Evolutionary conservation across 352 stramenopile genomes (phyloP).

Genomic region (Globisporangium irregulare): DNA sequence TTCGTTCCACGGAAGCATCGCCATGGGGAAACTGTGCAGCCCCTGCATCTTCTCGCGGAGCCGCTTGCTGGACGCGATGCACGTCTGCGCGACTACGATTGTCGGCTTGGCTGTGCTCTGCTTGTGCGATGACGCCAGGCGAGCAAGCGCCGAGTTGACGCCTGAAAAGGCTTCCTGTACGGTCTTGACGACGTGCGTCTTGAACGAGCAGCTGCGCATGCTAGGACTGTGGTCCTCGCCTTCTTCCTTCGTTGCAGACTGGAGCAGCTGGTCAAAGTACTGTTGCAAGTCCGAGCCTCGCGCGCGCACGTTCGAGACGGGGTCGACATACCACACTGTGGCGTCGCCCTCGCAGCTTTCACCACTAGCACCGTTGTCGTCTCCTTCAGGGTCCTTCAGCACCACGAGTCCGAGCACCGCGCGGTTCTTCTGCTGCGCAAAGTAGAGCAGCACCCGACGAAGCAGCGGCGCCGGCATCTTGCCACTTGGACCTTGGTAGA

Average conservation of each 20-base stretch:
- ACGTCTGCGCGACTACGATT: constrained; percentile 88
- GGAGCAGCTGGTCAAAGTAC: constrained; percentile 48
- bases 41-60: constrained; percentile 82
- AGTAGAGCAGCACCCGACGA: constrained; percentile 66
- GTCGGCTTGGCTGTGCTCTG: constrained; percentile 60
- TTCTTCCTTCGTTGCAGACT: constrained; percentile 23
- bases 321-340: constrained; percentile 67
- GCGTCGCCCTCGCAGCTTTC: constrained; percentile 38
- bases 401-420: constrained; percentile 54
- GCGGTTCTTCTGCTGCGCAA: constrained; percentile 65
- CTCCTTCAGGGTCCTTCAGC: constrained; percentile 35
- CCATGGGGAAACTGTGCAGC: constrained; percentile 92
- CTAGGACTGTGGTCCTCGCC: constrained; percentile 28
- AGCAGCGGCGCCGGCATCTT: constrained; percentile 24
- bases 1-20: constrained; percentile 82
- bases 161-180: constrained; percentile 76
- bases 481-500: constrained; percentile 17
- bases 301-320: constrained; percentile 52
- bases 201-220: constrained; percentile 55
- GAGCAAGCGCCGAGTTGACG: constrained; percentile 85
- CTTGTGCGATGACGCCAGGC: constrained; percentile 77
- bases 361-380: constrained; percentile 12
- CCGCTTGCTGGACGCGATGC: constrained; percentile 50
- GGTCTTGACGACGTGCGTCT: constrained; percentile 74
- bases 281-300: constrained; percentile 48